A percentile compares a stretch with the other conserved stretches of the same genome.
Evolutionary conservation across 164 flowering plant species (phyloP).

Genomic region (Chimonanthus praecox): DNA sequence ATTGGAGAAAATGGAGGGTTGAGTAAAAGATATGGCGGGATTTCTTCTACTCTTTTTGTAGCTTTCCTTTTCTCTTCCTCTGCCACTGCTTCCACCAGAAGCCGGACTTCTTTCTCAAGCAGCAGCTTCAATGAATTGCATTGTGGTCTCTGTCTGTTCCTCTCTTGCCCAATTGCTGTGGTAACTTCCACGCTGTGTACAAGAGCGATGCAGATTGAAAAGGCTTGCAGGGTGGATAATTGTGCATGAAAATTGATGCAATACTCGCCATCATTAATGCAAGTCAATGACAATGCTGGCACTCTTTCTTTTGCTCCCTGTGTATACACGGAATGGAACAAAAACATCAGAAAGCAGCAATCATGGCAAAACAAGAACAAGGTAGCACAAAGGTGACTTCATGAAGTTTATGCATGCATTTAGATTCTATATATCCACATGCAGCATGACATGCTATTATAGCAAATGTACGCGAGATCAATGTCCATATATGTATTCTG

Average conservation of each 20-base stretch:
- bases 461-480: not conserved
- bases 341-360: not conserved
- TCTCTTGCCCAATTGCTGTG: slow-evolving; percentile 22
- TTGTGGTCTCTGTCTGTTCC: slow-evolving; percentile 26
- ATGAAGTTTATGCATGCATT: not conserved
- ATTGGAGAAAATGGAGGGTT: slow-evolving; percentile 87
- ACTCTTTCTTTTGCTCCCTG: slow-evolving; percentile 67
- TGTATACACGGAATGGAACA: not conserved
- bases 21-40: slow-evolving; percentile 36
- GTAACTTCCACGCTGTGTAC: slow-evolving; percentile 59
- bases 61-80: slow-evolving; percentile 50
- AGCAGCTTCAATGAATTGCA: slow-evolving; percentile 56
- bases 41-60: slow-evolving; percentile 31
- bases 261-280: slow-evolving; percentile 49
- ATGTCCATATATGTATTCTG: not conserved
- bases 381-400: not conserved
- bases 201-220: slow-evolving; percentile 75
- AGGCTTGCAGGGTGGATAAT: slow-evolving; percentile 79
- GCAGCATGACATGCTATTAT: not conserved
- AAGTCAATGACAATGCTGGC: slow-evolving; percentile 58
- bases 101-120: slow-evolving; percentile 57
- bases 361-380: not conserved
- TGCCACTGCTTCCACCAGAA: slow-evolving; percentile 45
- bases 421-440: no score
- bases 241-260: slow-evolving; percentile 80